A percentile compares a stretch with the other conserved stretches of the same genome.
These are phyloP conservation scores for Neurospora sp. DNA, from an alignment of 495 filamentous ascomycete species.

Conservation along the genomic window DNA sequence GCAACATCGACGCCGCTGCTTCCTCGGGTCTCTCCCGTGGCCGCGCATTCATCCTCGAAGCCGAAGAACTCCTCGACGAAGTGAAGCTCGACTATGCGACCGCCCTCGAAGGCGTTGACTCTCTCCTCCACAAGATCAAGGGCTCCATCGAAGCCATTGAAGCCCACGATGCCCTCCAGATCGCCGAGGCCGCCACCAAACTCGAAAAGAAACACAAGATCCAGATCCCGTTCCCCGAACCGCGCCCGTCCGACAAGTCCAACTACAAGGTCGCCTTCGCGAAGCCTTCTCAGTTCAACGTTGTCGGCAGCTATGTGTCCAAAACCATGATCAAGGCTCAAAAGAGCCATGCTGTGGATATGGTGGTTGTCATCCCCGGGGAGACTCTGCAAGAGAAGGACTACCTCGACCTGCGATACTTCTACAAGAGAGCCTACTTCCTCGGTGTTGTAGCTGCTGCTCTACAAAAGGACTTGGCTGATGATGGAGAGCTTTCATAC, in stretches of 20 bases:
- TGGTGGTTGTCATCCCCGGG: slow-evolving; percentile 75
- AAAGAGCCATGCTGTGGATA: slow-evolving; percentile 53
- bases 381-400: slow-evolving; percentile 86
- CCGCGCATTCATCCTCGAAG: slow-evolving; percentile 76
- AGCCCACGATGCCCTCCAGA: slow-evolving; percentile 45
- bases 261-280: slow-evolving; percentile 74
- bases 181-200: slow-evolving; percentile 53
- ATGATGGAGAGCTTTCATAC: slow-evolving; percentile 50
- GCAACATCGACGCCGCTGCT: slow-evolving; percentile 18
- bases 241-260: slow-evolving; percentile 56
- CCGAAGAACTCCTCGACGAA: slow-evolving; percentile 69
- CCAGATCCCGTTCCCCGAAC: slow-evolving; percentile 69
- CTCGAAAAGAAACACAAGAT: slow-evolving; percentile 57
- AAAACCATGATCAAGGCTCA: slow-evolving; percentile 58
- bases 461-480: slow-evolving; percentile 45
- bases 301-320: slow-evolving; percentile 77
- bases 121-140: slow-evolving; percentile 62
- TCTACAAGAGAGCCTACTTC: slow-evolving; percentile 90
- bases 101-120: slow-evolving; percentile 52
- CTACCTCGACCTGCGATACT: slow-evolving; percentile 85
- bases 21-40: slow-evolving; percentile 25
- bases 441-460: slow-evolving; percentile 66
- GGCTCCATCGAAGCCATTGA: slow-evolving; percentile 60
- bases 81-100: slow-evolving; percentile 59
- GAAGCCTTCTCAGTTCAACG: slow-evolving; percentile 69